Evolutionary conservation across 805 yeast species (phyloP).

Genomic region (Lachancea quebecensis): DNA sequence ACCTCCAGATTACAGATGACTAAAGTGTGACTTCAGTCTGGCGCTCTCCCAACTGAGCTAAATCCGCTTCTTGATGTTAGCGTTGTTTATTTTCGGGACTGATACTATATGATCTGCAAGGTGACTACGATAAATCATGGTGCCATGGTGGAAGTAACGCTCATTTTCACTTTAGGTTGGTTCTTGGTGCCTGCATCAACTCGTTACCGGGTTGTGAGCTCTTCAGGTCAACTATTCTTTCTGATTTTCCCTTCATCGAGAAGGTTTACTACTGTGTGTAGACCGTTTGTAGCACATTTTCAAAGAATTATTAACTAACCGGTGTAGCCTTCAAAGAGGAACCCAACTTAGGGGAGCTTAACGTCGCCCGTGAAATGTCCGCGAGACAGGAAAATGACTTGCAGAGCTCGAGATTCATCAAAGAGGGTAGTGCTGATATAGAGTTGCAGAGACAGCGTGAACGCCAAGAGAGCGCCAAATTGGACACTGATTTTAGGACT

Average conservation of each 20-base stretch:
- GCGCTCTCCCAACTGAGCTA: constrained; percentile 42
- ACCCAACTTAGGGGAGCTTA: background rate
- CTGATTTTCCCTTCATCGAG: too few relatives aligned
- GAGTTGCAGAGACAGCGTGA: constrained; percentile 19
- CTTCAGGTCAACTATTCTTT: too few relatives aligned
- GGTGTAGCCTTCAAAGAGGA: too few relatives aligned
- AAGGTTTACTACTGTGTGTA: too few relatives aligned
- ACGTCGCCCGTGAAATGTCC: background rate
- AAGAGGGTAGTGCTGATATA: constrained; percentile 27
- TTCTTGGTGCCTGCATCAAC: too few relatives aligned
- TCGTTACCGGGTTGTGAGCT: too few relatives aligned
- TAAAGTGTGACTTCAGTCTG: constrained; percentile 32
- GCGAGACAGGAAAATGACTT: background rate
- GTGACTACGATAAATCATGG: too few relatives aligned
- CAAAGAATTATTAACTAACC: too few relatives aligned
- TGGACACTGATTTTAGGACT: constrained; percentile 19
- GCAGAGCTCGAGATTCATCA: constrained; percentile 14
- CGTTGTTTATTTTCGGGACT: background rate
- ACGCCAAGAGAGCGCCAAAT: constrained; percentile 15
- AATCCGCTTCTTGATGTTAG: constrained; percentile 26
- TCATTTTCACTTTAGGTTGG: too few relatives aligned
- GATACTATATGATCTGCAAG: background rate
- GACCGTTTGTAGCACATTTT: too few relatives aligned
- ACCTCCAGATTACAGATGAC: constrained; percentile 48
- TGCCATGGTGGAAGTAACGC: too few relatives aligned